Evolutionary conservation across 1,139 yeast genomes (phyloP).

Genomic region (Barnettozyma hawaiiensis): DNA sequence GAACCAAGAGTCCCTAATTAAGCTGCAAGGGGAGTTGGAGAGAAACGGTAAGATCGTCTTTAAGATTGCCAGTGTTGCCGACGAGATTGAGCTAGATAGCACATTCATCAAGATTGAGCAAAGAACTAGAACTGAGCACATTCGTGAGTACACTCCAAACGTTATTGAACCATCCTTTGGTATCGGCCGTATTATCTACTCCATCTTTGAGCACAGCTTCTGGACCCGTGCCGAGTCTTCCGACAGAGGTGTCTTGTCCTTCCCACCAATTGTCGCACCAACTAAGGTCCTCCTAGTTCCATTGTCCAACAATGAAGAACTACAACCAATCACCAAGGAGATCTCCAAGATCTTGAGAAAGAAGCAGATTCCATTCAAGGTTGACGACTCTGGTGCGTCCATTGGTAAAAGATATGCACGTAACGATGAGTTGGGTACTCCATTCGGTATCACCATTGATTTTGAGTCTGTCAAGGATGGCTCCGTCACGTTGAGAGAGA

Average conservation of each 20-base stretch:
- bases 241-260: slow-evolving; percentile 86
- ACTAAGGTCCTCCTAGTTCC: slow-evolving; percentile 96
- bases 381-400: slow-evolving; percentile 96
- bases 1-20: slow-evolving; percentile 83
- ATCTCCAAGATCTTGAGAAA: slow-evolving; percentile 67
- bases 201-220: slow-evolving; percentile 89
- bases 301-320: slow-evolving; percentile 75
- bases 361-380: slow-evolving; percentile 87
- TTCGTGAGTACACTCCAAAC: slow-evolving; percentile 94
- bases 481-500: slow-evolving; percentile 93
- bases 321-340: slow-evolving; percentile 68
- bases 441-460: slow-evolving; percentile 97
- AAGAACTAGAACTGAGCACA: slow-evolving; percentile 77
- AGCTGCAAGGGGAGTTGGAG: slow-evolving; percentile 62
- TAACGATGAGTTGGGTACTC: slow-evolving; percentile 98
- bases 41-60: slow-evolving; percentile 58
- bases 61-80: slow-evolving; percentile 55
- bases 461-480: slow-evolving; percentile 89
- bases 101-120: slow-evolving; percentile 71
- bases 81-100: slow-evolving; percentile 62
- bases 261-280: slow-evolving; percentile 96
- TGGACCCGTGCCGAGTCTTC: slow-evolving; percentile 93
- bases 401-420: slow-evolving; percentile 98
- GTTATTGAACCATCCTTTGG: slow-evolving; percentile 99
- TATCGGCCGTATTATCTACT: slow-evolving; percentile 93